These are phyloP conservation scores for Kitagawia praeruptora DNA, from an alignment of 129 eudicot genomes.

Conservation along the genomic window DNA sequence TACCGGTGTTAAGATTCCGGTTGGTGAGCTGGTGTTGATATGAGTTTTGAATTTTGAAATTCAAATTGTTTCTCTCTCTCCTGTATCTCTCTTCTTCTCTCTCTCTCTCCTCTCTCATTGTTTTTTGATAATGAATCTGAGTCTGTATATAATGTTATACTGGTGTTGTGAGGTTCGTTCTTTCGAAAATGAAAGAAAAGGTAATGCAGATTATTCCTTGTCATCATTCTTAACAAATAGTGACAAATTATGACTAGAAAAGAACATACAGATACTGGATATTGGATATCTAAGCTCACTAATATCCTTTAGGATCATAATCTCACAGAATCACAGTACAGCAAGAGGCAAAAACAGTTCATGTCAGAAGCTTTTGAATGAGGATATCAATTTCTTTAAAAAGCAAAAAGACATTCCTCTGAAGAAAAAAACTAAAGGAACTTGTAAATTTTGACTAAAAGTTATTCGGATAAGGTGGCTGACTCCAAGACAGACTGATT, in stretches of 20 bases:
- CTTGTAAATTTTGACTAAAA: not conserved
- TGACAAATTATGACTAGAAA: not conserved
- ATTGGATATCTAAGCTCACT: not conserved
- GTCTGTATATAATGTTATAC: too few species aligned
- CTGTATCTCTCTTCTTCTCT: too few species aligned
- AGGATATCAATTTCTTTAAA: not conserved
- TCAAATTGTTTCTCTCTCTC: too few species aligned
- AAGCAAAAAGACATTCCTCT: not conserved
- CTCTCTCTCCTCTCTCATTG: too few species aligned
- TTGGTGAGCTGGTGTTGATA: too few species aligned
- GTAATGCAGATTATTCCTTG: not conserved
- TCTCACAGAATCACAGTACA: not conserved
- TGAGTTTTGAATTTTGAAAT: too few species aligned
- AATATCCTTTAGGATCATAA: not conserved
- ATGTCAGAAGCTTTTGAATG: not conserved
- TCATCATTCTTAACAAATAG: not conserved
- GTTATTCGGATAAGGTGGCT: constrained; percentile 26
- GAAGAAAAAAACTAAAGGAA: not conserved
- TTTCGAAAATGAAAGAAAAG: too few species aligned
- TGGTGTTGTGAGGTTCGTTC: not conserved
- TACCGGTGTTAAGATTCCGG: too few species aligned
- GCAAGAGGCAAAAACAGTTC: not conserved
- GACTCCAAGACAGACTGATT: constrained; percentile 31
- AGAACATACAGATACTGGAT: not conserved
- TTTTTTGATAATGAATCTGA: too few species aligned